Evolutionary conservation across 2,329 filamentous ascomycete species (phyloP).

Genomic region (Claviceps pusilla): DNA sequence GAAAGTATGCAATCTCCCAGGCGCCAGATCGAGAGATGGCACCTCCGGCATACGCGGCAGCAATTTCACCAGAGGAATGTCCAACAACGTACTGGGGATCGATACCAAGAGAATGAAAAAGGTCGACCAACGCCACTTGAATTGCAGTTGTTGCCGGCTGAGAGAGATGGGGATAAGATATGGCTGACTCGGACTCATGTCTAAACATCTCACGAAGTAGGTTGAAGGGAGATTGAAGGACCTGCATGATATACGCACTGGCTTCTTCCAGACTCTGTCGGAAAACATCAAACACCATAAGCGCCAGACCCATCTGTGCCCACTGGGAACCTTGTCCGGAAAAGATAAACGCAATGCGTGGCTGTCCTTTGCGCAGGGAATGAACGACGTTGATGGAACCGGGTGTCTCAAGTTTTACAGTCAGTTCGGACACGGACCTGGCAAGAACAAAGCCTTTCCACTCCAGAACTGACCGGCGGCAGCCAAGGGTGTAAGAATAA

Average conservation of each 20-base stretch:
- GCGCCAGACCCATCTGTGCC: constrained; percentile 26
- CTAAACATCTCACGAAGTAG: constrained; percentile 23
- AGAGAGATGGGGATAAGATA: constrained; percentile 22
- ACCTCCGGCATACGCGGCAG: constrained; percentile 26
- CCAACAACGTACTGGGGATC: constrained; percentile 23
- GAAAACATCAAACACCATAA: constrained; percentile 28
- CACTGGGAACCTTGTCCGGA: constrained; percentile 30
- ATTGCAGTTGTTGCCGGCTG: constrained; percentile 28
- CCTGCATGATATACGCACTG: constrained; percentile 15
- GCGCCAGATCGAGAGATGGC: constrained; percentile 22
- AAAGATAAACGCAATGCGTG: constrained; percentile 26
- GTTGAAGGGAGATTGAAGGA: constrained; percentile 18
- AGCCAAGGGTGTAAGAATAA: constrained; percentile 31
- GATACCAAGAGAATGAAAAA: constrained; percentile 20
- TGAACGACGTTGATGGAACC: constrained; percentile 11
- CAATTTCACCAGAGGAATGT: constrained; percentile 33
- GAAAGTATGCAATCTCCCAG: constrained; percentile 27
- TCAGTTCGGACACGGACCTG: constrained; percentile 19
- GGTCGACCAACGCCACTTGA: constrained; percentile 27
- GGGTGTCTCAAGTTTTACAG: constrained; percentile 12
- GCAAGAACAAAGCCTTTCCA: constrained; percentile 28
- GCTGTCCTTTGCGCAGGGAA: constrained; percentile 12
- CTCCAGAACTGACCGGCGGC: constrained; percentile 28
- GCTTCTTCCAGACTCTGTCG: constrained; percentile 22
- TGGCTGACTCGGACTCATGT: constrained; percentile 10